phyloP scores from a whole-genome alignment of 345 rosid species.

The Erodium maritimum region DNA sequence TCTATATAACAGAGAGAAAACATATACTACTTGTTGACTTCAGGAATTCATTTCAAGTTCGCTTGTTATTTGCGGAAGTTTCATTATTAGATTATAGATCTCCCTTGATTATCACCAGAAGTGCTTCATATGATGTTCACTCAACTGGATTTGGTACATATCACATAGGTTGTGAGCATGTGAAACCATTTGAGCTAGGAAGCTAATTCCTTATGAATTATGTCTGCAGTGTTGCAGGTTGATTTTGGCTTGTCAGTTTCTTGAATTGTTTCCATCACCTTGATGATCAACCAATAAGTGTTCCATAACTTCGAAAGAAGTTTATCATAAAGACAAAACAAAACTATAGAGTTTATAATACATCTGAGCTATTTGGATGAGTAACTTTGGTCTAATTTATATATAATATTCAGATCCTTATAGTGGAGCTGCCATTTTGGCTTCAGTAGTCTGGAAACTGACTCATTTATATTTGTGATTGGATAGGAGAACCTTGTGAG shows the following conservation, averaged over 20 bases:
- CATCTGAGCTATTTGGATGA: neutral
- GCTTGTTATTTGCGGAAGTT: neutral
- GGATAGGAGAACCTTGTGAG: constrained; percentile 78
- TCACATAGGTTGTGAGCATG: neutral
- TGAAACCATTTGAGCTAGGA: neutral
- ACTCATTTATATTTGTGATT: constrained; percentile 5
- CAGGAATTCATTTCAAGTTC: neutral
- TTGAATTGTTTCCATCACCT: neutral
- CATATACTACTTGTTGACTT: neutral
- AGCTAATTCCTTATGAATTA: neutral
- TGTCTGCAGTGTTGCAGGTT: neutral
- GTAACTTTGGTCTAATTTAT: neutral
- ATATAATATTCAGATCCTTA: neutral
- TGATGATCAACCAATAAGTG: neutral
- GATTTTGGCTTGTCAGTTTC: neutral
- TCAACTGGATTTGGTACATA: neutral
- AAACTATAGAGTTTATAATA: neutral
- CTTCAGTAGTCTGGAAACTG: constrained; percentile 4
- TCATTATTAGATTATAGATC: neutral
- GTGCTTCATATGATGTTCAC: neutral
- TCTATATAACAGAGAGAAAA: neutral
- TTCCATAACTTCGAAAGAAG: neutral
- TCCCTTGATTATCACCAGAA: neutral
- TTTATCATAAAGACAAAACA: neutral
- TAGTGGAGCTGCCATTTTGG: neutral